phyloP scores from a whole-genome alignment of 2,329 filamentous ascomycete genomes.

The Geoglossum cookeanum region DNA sequence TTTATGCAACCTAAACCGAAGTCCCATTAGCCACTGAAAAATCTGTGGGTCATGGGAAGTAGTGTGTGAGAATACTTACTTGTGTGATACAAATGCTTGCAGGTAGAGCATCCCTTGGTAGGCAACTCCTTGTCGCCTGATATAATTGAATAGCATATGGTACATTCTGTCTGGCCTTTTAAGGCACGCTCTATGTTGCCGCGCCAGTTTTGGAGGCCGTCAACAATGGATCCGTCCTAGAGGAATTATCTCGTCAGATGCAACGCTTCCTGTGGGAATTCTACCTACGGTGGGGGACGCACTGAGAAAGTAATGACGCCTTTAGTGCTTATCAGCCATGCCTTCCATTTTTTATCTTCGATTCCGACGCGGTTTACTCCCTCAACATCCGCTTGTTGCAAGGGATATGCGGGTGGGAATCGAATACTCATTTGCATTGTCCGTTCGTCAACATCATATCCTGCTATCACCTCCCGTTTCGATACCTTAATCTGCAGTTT shows the following conservation, averaged over 20 bases:
- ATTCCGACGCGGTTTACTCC: conserved; percentile 72
- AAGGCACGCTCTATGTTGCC: conserved; percentile 73
- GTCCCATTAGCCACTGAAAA: neutral
- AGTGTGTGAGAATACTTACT: conserved; percentile 12
- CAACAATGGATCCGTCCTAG: conserved; percentile 65
- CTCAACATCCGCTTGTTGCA: conserved; percentile 57
- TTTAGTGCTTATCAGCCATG: conserved; percentile 73
- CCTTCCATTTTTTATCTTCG: conserved; percentile 79
- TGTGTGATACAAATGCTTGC: conserved; percentile 84
- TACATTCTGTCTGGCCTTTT: conserved; percentile 86
- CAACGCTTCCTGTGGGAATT: too few species aligned
- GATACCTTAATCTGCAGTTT: conserved; percentile 52
- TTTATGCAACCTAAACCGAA: conserved; percentile 46
- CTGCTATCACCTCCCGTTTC: conserved; percentile 58
- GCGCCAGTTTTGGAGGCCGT: conserved; percentile 69
- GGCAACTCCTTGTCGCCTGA: conserved; percentile 75
- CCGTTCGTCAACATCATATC: conserved; percentile 76
- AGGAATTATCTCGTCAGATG: neutral
- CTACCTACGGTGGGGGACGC: conserved; percentile 13
- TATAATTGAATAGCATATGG: conserved; percentile 93
- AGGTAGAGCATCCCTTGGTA: conserved; percentile 79
- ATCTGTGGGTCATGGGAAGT: neutral
- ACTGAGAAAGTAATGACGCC: conserved; percentile 82
- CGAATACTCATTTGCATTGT: conserved; percentile 66
- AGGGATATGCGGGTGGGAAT: conserved; percentile 64